Base-by-base conservation (phyloP, 306 rosid species). In the Parietaria judaica region DNA sequence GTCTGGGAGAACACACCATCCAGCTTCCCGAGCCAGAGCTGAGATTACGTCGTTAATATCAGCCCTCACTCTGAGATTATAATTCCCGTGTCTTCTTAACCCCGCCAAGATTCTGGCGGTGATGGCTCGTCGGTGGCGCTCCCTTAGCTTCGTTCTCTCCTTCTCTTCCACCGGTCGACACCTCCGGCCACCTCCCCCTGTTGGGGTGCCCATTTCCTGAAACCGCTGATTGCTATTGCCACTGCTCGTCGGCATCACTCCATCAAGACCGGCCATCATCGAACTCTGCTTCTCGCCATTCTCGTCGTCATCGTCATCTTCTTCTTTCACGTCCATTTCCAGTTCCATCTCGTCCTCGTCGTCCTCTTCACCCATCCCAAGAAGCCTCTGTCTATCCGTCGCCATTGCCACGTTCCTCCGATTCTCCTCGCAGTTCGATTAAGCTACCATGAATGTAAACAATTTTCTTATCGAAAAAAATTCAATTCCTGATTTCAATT, bases 1-100 rank as follows among this genome's bases (percentile, higher is more conserved):
- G 74, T 92, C 96, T 0, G 99, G 99, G 77, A 92, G 99, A 76
- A 92, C 99, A 69, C 80, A 85, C 99, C 99, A 92, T 23, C 99
- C 96, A 69, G 96, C 99, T 84, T 88, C 99, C 76, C 90, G 79
- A 54, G 96, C 99, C 60, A 92, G 76, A 63, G 99, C 96, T 37
- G 85, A 86, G 72, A 92, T 88, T 36, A 88, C 99, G 71, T 92
- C 94, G 73, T 92, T 92, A 66, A 92, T 92, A 79, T 92, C 99
- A 43, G 99, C 99, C 74, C 99, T 84, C 66, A 92, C 96, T 82
- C 96, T 79, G 65, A 92, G 96, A 68, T 92, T 92, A 76, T 92
- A 92, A 73, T 92, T 92, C 3, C 99, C 99, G 79, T 92, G 96
- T 74, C 96, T 84, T 69, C 99, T 81, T 15, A 92, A 79, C 75